phyloP scores from a whole-genome alignment of 768 basidiomycete genomes.

The Mycena galericulata region DNA sequence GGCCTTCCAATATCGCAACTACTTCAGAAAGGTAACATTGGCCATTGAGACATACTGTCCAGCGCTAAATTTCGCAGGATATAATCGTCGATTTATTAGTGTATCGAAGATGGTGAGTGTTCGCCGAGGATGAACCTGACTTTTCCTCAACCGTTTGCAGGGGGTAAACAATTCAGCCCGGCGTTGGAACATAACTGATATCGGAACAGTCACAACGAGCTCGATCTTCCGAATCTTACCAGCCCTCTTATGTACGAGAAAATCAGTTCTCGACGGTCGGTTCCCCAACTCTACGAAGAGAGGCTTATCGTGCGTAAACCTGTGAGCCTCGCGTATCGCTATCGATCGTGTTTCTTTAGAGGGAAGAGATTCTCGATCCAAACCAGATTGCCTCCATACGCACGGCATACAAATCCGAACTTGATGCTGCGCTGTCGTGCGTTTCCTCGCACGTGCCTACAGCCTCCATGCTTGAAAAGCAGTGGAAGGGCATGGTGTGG shows the following conservation, averaged over 20 bases:
- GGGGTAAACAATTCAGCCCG: conserved; percentile 48
- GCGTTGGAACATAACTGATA: background rate
- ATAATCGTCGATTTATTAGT: conserved; percentile 91
- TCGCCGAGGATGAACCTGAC: background rate
- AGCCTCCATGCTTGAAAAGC: conserved; percentile 68
- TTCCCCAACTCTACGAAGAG: conserved; percentile 86
- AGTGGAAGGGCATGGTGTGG: conserved; percentile 78
- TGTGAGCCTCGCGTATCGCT: background rate
- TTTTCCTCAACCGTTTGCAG: conserved; percentile 34
- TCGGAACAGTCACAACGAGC: conserved; percentile 80
- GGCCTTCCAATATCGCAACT: conserved; percentile 88
- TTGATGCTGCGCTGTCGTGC: conserved; percentile 70
- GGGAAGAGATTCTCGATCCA: conserved; percentile 64
- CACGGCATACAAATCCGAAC: conserved; percentile 65
- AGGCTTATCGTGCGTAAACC: conserved; percentile 72
- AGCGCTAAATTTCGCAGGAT: conserved; percentile 58
- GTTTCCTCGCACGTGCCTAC: conserved; percentile 62
- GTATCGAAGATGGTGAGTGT: conserved; percentile 80
- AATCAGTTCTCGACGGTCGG: conserved; percentile 81
- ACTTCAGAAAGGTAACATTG: conserved; percentile 80
- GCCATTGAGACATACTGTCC: background rate
- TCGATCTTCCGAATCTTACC: conserved; percentile 89
- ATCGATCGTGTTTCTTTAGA: conserved; percentile 41
- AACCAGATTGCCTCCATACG: conserved; percentile 65
- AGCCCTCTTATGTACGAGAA: conserved; percentile 93